phyloP scores from a whole-genome alignment of 352 stramenopile genomes.

The Phytophthora citricola region DNA sequence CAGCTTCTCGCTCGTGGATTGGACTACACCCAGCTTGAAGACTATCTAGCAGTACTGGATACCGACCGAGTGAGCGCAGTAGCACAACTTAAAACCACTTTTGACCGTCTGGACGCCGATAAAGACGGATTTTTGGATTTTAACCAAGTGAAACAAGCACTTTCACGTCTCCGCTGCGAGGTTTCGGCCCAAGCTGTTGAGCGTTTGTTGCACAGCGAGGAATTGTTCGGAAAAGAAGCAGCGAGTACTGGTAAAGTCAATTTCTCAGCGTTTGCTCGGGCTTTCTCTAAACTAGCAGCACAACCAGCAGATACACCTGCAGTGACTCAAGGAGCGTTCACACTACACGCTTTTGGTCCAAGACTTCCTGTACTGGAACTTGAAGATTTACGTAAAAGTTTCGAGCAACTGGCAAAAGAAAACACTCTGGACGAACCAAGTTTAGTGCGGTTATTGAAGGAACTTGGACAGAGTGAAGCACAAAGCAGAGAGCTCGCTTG shows the following conservation, averaged over 20 bases:
- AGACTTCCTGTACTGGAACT: conserved; percentile 55
- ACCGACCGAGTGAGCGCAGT: conserved; percentile 70
- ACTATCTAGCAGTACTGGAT: conserved; percentile 79
- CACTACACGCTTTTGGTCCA: conserved; percentile 27
- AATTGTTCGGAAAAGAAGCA: conserved; percentile 30
- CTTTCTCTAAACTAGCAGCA: conserved; percentile 62
- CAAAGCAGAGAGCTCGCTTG: conserved; percentile 26
- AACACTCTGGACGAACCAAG: conserved; percentile 46
- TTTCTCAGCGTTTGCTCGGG: conserved; percentile 63
- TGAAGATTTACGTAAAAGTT: conserved; percentile 43
- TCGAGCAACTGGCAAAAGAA: conserved; percentile 38
- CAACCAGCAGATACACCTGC: conserved; percentile 37
- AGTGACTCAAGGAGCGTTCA: conserved; percentile 33
- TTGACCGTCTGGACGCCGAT: conserved; percentile 72
- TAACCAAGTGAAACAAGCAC: conserved; percentile 47
- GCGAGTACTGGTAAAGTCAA: conserved; percentile 39
- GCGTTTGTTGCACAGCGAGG: conserved; percentile 39
- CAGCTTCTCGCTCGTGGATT: conserved; percentile 64
- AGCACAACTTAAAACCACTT: conserved; percentile 70
- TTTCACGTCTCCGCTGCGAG: conserved; percentile 45
- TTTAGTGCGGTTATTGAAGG: conserved; percentile 39
- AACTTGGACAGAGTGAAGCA: conserved; percentile 40
- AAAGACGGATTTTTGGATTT: conserved; percentile 68
- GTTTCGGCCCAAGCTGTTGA: conserved; percentile 44
- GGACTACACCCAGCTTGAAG: conserved; percentile 73